These are phyloP conservation scores for Trichoderma afroharzianum DNA, from an alignment of 2,329 filamentous ascomycete genomes.

Conservation along the genomic window DNA sequence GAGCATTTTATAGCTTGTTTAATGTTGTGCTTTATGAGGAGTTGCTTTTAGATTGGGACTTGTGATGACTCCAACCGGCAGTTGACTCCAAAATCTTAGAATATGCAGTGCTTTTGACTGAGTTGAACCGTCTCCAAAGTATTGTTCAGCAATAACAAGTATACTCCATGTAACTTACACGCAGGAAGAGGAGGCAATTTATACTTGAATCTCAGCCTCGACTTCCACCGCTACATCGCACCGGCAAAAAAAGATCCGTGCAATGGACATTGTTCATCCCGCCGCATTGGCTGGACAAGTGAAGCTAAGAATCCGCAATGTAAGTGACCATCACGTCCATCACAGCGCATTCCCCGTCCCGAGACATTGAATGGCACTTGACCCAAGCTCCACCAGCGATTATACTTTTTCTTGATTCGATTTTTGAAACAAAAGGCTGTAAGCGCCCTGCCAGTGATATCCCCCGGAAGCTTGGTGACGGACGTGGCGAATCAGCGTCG, in stretches of 20 bases:
- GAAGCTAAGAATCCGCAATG: background rate
- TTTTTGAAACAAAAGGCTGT: background rate
- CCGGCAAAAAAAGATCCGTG: background rate
- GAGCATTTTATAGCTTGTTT: conserved; percentile 20
- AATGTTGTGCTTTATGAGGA: background rate
- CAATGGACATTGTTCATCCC: background rate
- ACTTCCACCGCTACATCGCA: background rate
- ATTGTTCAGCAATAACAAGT: background rate
- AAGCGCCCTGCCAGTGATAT: conserved; percentile 14
- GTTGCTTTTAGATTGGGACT: background rate
- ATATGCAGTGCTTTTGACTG: background rate
- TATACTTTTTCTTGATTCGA: background rate
- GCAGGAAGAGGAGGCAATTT: background rate
- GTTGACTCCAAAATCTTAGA: background rate
- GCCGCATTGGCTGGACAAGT: background rate
- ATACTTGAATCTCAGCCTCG: background rate
- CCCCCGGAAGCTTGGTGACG: background rate
- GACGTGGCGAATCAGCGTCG: background rate
- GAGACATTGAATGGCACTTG: conserved; percentile 8
- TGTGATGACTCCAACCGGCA: background rate
- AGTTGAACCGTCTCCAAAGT: background rate
- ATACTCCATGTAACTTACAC: background rate
- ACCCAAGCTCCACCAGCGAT: background rate
- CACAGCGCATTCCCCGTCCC: background rate
- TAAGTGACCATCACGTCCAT: background rate